phyloP scores from a whole-genome alignment of 768 basidiomycete genomes.

The Suillus subaureus region DNA sequence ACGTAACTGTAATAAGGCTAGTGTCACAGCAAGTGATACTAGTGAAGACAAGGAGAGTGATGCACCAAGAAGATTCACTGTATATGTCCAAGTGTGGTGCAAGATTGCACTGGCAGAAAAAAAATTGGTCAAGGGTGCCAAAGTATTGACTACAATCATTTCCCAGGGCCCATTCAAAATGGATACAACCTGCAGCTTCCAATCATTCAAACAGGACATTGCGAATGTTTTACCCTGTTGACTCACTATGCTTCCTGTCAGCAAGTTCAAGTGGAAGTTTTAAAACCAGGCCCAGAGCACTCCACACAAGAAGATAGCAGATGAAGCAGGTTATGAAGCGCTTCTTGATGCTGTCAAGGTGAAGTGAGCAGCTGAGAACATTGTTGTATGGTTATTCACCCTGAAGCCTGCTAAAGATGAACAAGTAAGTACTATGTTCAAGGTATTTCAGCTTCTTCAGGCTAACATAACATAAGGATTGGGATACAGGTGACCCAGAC shows the following conservation, averaged over 20 bases:
- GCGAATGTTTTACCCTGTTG: conserved; percentile 2
- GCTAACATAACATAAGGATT: conserved; percentile 9
- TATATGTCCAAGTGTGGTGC: conserved; percentile 12
- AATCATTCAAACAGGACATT: neutral
- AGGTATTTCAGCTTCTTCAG: neutral
- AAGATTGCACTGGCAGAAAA: neutral
- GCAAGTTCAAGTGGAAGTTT: conserved; percentile 12
- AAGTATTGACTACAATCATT: neutral
- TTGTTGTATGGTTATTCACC: conserved; percentile 8
- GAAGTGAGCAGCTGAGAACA: conserved; percentile 9
- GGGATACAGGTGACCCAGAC: neutral
- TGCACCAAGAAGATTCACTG: conserved; percentile 2
- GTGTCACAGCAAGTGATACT: too few species aligned
- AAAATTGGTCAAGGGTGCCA: neutral
- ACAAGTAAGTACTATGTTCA: conserved; percentile 1
- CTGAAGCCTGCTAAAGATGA: conserved; percentile 9
- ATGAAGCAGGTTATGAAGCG: conserved; percentile 9
- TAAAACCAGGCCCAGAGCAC: conserved; percentile 9
- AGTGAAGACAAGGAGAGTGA: conserved; percentile 1
- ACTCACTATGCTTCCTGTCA: neutral
- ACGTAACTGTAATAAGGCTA: too few species aligned
- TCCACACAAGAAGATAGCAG: conserved; percentile 9
- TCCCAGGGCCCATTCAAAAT: conserved; percentile 12
- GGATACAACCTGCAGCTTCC: neutral
- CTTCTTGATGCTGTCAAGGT: conserved; percentile 15